Base-by-base conservation (phyloP, 371 early-diverging fungal species). In the Lichtheimia corymbifera region DNA sequence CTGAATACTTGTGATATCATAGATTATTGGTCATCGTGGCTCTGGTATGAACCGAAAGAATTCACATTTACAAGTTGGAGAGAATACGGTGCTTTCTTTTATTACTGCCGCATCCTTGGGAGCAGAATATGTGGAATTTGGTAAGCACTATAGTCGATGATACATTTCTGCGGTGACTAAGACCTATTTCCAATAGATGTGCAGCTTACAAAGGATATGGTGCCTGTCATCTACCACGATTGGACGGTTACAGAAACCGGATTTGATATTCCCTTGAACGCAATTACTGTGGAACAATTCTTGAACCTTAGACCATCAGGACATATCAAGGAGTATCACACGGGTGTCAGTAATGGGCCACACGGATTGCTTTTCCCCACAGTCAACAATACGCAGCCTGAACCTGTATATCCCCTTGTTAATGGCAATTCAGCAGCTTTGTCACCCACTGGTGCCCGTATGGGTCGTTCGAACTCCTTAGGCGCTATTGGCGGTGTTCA, bases 151-250 rank as follows among this genome's bases (percentile, higher is more conserved):
- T 28, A 61, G 15, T 15, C 22, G 40, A 15, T n/a, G 5, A 7
- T n/a, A 18, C 15, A 20, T 20, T 11, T 55, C 3, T 20, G 13
- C 1, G 13, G 30, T 2, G 22, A 9, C 18, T 35, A 35, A 35
- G 5, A 9, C 18, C 14, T 18, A 22, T 15, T 25, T n/a, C 17
- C n/a, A 53, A 28, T 70, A 88, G 94, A 98, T 75, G 96, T 97
- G 20, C 98, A 99, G 80, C 70, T 99, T 59, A 96, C 97, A 11
- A 92, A 91, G 63, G 98, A 99, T 68, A 62, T 80, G 53, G 88
- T 89, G 0, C 95, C 96, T 12, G 93, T 98, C 7, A 76, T 99
- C 50, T 97, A 97, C 71, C 99, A 98, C 65, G 97, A 99, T 76
- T 96, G 92, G 89, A 87, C 84, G 0, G 87, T 94, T 15, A 87